Evolutionary conservation across 2,329 filamentous ascomycete species (phyloP), one percentile per base, ranked within the genome.

Genomic region (Epichloe glyceriae): DNA sequence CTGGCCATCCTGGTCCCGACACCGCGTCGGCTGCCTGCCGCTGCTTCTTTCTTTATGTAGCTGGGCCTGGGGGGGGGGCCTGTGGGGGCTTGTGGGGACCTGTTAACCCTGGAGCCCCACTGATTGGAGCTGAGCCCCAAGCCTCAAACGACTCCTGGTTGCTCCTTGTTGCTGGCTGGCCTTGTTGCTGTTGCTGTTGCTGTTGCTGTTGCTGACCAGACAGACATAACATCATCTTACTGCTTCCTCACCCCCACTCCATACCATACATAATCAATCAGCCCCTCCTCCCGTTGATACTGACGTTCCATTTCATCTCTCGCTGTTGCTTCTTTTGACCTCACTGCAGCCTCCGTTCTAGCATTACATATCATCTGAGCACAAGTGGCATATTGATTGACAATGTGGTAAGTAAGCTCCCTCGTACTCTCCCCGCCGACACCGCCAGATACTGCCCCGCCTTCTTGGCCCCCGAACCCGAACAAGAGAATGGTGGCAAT

Each of bases 351-450:
- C 43, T 50, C 39, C 19, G 40, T 22, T 26, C 43, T 33, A 53
- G 48, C 46, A 41, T 35, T 33, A 43, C 22, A 19, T 33, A 47
- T 14, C 10, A 37, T 45, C 44, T 30, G 52, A 51, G 50, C 52
- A 41, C 54, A 49, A 53, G 52, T 52, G 50, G 43, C 50, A 48
- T 49, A 43, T 48, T 46, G 51, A 43, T 48, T 46, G 51, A 58
- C 49, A 51, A 60, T 60, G 58, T 60, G 58, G 58, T 59, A 55
- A 55, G 58, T 59, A 55, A 55, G 57, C 47, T 50, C 42, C 37
- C 34, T 17, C 33, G 33, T n/a, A 11, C 7, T 40, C 20, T 17
- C n/a, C 40, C 41, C 26, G 26, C 43, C 54, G 44, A 52, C 54
- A 53, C 55, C 57, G 53, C 56, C 47, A 46, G 15, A 40, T 30